Conservation (phyloP, 2,329 filamentous ascomycete genomes). For the Hymenoscyphus occultus region DNA sequence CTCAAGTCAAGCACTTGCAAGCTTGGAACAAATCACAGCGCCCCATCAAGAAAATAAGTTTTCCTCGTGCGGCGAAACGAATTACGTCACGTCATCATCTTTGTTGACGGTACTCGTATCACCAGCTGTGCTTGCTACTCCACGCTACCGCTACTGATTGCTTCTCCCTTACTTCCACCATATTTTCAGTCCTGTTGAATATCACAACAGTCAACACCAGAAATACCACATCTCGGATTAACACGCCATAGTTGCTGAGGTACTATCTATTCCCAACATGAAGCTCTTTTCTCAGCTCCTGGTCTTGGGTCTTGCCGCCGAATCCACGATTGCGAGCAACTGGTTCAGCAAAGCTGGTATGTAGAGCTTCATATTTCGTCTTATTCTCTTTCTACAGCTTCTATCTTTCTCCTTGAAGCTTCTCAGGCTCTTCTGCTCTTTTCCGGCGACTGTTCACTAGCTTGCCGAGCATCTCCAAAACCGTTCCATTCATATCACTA, state of each 20-base stretch:
- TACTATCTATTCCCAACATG: conserved; percentile 52
- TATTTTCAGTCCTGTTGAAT: background rate
- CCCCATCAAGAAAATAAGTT: background rate
- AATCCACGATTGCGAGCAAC: conserved; percentile 67
- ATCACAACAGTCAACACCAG: background rate
- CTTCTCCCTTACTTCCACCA: background rate
- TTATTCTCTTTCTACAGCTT: conserved; percentile 1
- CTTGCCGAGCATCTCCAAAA: background rate
- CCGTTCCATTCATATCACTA: background rate
- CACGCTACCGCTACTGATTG: background rate
- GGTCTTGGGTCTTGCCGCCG: conserved; percentile 68
- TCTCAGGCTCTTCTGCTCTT: background rate
- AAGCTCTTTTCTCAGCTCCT: conserved; percentile 71
- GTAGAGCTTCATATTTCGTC: conserved; percentile 36
- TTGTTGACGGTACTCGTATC: background rate
- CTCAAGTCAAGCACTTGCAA: background rate
- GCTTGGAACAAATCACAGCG: background rate
- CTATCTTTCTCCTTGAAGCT: conserved; percentile 14
- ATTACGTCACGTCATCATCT: background rate
- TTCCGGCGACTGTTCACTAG: background rate
- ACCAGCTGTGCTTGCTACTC: background rate
- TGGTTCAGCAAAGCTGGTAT: conserved; percentile 87
- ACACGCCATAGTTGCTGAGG: background rate
- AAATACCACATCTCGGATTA: background rate
- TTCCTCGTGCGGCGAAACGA: background rate